These are phyloP conservation scores for Schoenoplectus triqueter DNA, from an alignment of 202 grass and related monocot species.

Conservation along the genomic window DNA sequence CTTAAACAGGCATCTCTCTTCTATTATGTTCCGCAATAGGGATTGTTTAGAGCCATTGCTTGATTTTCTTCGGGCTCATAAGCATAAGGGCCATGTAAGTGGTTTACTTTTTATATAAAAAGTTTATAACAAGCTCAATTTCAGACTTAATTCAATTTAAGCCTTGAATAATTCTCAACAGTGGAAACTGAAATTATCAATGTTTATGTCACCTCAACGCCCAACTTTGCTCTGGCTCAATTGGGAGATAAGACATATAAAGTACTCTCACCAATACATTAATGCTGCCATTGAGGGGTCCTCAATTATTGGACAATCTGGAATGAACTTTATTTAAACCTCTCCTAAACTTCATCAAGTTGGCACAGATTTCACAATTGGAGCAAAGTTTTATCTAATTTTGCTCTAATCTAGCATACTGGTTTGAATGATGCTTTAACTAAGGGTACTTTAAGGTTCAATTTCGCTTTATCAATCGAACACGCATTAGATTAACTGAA, in stretches of 20 bases:
- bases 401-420: slow-evolving; percentile 9
- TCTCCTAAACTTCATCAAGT: neutral
- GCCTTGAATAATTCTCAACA: neutral
- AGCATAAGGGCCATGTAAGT: slow-evolving; percentile 85
- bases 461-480: neutral
- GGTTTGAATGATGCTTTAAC: neutral
- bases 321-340: neutral
- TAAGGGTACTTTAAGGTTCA: neutral
- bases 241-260: neutral
- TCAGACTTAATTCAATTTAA: neutral
- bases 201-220: neutral
- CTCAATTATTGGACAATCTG: neutral
- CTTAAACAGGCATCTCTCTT: slow-evolving; percentile 91
- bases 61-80: slow-evolving; percentile 82
- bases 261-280: neutral
- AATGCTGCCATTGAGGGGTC: neutral
- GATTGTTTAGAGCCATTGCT: slow-evolving; percentile 88
- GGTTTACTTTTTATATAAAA: slow-evolving; percentile 11
- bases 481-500: neutral
- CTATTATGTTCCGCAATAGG: slow-evolving; percentile 90
- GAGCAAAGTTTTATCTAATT: neutral
- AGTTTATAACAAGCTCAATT: neutral
- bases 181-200: neutral
- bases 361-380: neutral
- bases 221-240: neutral